A percentile compares a stretch with the other conserved stretches of the same genome.
Evolutionary conservation across 139 green algal species (phyloP).

Genomic region (Coccomyxa sp.): DNA sequence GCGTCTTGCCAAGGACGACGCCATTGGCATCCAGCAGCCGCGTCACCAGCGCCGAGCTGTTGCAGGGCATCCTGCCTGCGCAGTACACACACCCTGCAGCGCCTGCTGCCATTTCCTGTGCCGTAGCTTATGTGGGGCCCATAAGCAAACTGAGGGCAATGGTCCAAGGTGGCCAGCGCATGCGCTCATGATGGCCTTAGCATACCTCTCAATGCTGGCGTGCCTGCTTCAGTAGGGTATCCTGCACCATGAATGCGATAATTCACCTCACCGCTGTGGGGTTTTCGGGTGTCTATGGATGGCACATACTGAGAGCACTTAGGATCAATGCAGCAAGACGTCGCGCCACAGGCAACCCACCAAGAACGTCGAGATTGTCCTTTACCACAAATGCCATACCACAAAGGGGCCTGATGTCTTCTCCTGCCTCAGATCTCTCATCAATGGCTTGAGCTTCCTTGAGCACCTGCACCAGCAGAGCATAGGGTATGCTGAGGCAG

Average conservation of each 20-base stretch:
- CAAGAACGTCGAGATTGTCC: conserved; percentile 8
- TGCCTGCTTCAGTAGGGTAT: not conserved
- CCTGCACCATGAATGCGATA: not conserved
- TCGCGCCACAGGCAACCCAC: not conserved
- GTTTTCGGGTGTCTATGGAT: not conserved
- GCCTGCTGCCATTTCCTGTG: too few species aligned
- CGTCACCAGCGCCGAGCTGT: conserved; percentile 12
- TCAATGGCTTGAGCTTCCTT: not conserved
- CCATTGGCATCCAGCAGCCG: conserved; percentile 11
- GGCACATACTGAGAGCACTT: not conserved
- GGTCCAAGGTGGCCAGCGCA: not conserved
- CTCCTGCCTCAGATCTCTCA: not conserved
- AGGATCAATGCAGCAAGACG: not conserved
- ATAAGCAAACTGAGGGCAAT: not conserved
- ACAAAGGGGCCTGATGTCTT: conserved; percentile 6
- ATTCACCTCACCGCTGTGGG: not conserved
- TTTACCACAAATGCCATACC: conserved; percentile 5
- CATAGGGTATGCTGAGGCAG: not conserved
- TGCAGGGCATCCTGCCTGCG: conserved; percentile 1
- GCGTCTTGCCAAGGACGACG: conserved; percentile 22
- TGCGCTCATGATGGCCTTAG: not conserved
- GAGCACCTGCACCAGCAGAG: not conserved
- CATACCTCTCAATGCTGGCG: conserved; percentile 3
- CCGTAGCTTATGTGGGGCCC: not conserved
- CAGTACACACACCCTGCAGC: too few species aligned